A percentile compares a stretch with the other conserved stretches of the same genome.
phyloP scores from a whole-genome alignment of 2,329 filamentous ascomycete genomes.

The Zymoseptoria crescenta region DNA sequence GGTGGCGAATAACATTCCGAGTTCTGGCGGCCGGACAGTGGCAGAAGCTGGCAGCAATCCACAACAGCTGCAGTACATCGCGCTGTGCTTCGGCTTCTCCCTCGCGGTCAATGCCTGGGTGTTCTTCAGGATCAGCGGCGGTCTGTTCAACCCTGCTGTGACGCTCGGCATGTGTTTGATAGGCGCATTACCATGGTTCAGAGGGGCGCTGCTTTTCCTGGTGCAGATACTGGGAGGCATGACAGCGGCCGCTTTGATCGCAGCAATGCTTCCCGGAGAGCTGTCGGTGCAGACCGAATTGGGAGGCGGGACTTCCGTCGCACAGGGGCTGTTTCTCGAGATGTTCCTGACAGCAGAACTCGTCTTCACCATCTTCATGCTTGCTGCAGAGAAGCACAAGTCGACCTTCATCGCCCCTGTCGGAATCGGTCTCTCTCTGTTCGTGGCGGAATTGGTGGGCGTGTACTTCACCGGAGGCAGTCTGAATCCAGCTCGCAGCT shows the following conservation, averaged over 20 bases:
- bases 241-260: slow-evolving; percentile 25
- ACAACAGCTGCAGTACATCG: slow-evolving; percentile 31
- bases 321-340: slow-evolving; percentile 29
- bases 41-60: slow-evolving; percentile 28
- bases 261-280: slow-evolving; percentile 24
- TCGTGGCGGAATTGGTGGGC: slow-evolving; percentile 20
- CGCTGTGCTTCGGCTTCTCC: slow-evolving; percentile 31
- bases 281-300: slow-evolving; percentile 25
- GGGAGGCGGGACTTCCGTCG: slow-evolving; percentile 20
- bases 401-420: slow-evolving; percentile 25
- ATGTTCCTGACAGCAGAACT: slow-evolving; percentile 28
- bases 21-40: slow-evolving; percentile 16
- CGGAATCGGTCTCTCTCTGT: slow-evolving; percentile 22
- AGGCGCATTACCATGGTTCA: slow-evolving; percentile 19
- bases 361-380: slow-evolving; percentile 29
- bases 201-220: slow-evolving; percentile 23
- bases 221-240: slow-evolving; percentile 27
- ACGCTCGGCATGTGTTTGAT: slow-evolving; percentile 26
- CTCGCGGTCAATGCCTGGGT: slow-evolving; percentile 34
- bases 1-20: slow-evolving; percentile 35
- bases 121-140: slow-evolving; percentile 27
- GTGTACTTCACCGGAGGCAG: slow-evolving; percentile 29
- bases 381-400: slow-evolving; percentile 30
- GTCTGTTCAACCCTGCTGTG: slow-evolving; percentile 27
- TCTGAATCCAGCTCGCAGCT: slow-evolving; percentile 29